Evolutionary conservation across 768 basidiomycete species (phyloP).

Genomic region (Boletus rubropictus): DNA sequence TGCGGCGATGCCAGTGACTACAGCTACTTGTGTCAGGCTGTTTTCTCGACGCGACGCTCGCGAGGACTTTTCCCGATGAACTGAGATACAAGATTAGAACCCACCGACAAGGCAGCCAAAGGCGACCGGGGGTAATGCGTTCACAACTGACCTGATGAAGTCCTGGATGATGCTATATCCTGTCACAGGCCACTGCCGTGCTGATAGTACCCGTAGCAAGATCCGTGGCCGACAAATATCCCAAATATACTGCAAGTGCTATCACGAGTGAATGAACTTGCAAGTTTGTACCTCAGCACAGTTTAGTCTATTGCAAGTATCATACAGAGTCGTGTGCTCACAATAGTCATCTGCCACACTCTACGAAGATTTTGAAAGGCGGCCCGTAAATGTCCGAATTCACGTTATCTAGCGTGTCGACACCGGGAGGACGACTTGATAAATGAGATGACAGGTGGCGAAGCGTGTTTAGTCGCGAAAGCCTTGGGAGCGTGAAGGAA

Average conservation of each 20-base stretch:
- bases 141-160: constrained; percentile 32
- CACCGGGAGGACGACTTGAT: constrained; percentile 13
- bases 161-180: constrained; percentile 33
- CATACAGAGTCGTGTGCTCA: constrained; percentile 1
- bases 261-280: constrained; percentile 24
- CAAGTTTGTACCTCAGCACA: constrained; percentile 11
- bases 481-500: constrained; percentile 20
- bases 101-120: not conserved
- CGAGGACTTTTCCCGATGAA: constrained; percentile 18
- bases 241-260: constrained; percentile 36
- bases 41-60: constrained; percentile 6
- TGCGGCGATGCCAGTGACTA: constrained; percentile 32
- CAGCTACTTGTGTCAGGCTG: constrained; percentile 16
- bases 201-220: constrained; percentile 46
- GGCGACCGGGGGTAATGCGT: not conserved
- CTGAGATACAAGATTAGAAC: constrained; percentile 16
- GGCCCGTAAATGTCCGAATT: constrained; percentile 5
- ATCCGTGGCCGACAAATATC: constrained; percentile 50
- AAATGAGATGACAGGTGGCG: constrained; percentile 14
- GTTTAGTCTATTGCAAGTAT: not conserved
- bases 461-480: constrained; percentile 16
- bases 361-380: constrained; percentile 10
- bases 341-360: constrained; percentile 20
- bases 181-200: constrained; percentile 39
- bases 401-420: constrained; percentile 16